These are phyloP conservation scores for Trichosporon sp. DNA, from an alignment of 1,284 basidiomycete species.

Conservation along the genomic window DNA sequence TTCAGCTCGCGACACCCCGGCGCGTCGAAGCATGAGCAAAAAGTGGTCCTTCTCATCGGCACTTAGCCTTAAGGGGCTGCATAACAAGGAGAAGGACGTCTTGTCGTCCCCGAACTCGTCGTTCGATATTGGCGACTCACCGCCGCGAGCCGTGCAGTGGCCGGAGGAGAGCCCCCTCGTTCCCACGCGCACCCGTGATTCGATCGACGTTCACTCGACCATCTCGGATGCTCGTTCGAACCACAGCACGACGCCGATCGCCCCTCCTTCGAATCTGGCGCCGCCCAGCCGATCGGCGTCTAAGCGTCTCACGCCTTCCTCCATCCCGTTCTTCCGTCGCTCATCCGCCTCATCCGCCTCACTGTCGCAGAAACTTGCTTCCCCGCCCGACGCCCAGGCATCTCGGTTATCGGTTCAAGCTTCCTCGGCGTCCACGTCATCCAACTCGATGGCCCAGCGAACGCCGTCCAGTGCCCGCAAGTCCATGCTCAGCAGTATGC, in stretches of 20 bases:
- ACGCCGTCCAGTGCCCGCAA: conserved; percentile 46
- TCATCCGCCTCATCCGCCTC: conserved; percentile 76
- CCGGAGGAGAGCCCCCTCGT: conserved; percentile 24
- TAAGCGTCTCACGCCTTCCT: conserved; percentile 80
- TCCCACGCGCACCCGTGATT: conserved; percentile 15
- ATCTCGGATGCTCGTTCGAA: conserved; percentile 32
- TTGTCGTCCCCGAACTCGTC: conserved; percentile 38
- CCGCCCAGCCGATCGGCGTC: conserved; percentile 36
- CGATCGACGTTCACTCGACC: conserved; percentile 21
- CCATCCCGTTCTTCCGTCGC: conserved; percentile 92
- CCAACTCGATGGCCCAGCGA: conserved; percentile 28
- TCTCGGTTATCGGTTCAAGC: conserved; percentile 30
- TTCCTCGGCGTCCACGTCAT: conserved; percentile 19
- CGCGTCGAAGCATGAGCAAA: conserved; percentile 63
- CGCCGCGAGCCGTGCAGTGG: conserved; percentile 13
- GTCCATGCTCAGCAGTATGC: conserved; percentile 61
- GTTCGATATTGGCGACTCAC: conserved; percentile 33
- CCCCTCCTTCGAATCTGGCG: conserved; percentile 24
- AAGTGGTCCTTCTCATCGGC: conserved; percentile 96
- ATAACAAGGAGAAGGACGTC: conserved; percentile 39
- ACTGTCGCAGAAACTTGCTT: conserved; percentile 31
- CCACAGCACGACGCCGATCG: conserved; percentile 36
- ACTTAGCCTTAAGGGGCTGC: conserved; percentile 71
- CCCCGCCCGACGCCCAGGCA: conserved; percentile 25
- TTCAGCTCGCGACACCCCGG: conserved; percentile 22